phyloP scores from a whole-genome alignment of 176 grass and related monocot genomes.

The Avena atlantica region DNA sequence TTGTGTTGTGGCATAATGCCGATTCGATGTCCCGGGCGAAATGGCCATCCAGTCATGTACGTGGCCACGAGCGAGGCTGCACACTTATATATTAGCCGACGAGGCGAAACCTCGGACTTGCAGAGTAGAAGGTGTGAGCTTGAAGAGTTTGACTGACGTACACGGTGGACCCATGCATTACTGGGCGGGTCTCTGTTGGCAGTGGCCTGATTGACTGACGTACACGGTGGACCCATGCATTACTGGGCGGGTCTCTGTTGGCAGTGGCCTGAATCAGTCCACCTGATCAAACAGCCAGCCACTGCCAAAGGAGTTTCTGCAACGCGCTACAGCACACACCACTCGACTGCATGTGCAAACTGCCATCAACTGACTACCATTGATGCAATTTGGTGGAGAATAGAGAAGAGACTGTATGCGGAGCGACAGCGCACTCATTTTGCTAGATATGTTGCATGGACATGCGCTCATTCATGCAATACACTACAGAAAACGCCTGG shows the following conservation, averaged over 20 bases:
- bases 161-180: slow-evolving; percentile 17
- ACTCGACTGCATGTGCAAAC: too few relatives aligned
- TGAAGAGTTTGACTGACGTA: too few relatives aligned
- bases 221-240: slow-evolving; percentile 5
- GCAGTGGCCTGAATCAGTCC: slow-evolving; percentile 29
- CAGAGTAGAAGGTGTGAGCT: not conserved
- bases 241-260: slow-evolving; percentile 46
- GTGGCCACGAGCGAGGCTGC: not conserved
- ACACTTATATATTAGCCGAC: slow-evolving; percentile 34
- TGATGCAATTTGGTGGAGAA: too few relatives aligned
- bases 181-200: slow-evolving; percentile 48
- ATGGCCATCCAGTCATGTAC: too few relatives aligned
- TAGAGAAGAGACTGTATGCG: too few relatives aligned
- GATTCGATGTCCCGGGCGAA: slow-evolving; percentile 6
- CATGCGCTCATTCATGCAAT: too few relatives aligned
- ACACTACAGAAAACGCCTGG: too few relatives aligned
- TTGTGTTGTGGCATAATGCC: slow-evolving; percentile 27
- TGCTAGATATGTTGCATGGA: too few relatives aligned
- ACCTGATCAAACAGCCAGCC: not conserved
- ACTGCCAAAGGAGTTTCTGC: too few relatives aligned
- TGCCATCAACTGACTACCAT: too few relatives aligned
- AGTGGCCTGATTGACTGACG: slow-evolving; percentile 11
- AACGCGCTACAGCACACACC: too few relatives aligned
- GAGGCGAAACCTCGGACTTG: not conserved
- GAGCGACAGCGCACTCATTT: too few relatives aligned